phyloP scores from a whole-genome alignment of 2,329 filamentous ascomycete species.

The Cercospora brassicicola region DNA sequence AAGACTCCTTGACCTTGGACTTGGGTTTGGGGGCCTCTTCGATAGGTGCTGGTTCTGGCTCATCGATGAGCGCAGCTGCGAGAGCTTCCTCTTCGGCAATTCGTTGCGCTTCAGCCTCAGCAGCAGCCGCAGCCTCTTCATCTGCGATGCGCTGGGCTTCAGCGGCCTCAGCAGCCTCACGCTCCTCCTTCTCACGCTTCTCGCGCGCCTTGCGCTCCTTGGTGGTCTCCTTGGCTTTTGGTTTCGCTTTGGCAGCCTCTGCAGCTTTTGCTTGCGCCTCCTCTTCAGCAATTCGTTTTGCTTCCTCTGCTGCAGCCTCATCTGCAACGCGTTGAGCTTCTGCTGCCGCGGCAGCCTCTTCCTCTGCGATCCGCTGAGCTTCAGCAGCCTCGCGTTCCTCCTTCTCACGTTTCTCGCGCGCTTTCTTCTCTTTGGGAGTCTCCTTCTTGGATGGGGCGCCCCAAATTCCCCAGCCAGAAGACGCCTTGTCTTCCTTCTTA shows the following conservation, averaged over 20 bases:
- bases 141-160: constrained; percentile 30
- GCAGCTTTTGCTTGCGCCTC: background rate
- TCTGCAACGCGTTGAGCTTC: constrained; percentile 30
- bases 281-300: background rate
- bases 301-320: constrained; percentile 24
- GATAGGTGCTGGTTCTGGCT: background rate
- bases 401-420: constrained; percentile 47
- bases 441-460: constrained; percentile 41
- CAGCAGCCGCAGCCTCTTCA: constrained; percentile 30
- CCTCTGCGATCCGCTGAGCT: constrained; percentile 28
- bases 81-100: background rate
- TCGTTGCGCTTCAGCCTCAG: background rate
- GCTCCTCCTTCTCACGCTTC: constrained; percentile 48
- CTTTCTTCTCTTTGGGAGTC: constrained; percentile 37
- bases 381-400: constrained; percentile 43
- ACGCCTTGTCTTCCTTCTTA: constrained; percentile 46
- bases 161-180: constrained; percentile 40
- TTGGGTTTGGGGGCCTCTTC: background rate
- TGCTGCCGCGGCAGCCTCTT: constrained; percentile 39
- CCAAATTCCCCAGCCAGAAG: constrained; percentile 37
- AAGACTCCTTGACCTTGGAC: background rate
- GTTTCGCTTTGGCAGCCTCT: background rate
- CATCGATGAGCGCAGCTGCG: background rate
- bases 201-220: constrained; percentile 40
- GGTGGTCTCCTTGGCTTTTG: background rate